Percentiles rank a stretch among this genome's conserved stretches.
These are phyloP conservation scores for Ceratocystis lukuohia DNA, from an alignment of 2,329 filamentous ascomycete species.

Conservation along the genomic window DNA sequence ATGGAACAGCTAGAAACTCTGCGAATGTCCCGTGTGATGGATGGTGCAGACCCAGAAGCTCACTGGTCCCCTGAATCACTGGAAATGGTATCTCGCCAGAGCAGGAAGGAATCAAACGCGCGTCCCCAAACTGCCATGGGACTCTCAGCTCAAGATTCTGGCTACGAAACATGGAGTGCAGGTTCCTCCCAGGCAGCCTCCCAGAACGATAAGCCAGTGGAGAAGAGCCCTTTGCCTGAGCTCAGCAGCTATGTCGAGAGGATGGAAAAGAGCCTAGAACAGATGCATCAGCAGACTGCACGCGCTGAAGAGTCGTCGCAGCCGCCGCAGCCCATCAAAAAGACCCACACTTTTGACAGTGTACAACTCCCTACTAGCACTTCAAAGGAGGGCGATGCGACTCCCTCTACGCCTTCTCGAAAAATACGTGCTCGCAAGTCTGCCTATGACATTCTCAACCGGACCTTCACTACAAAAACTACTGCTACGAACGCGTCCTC, in stretches of 20 bases:
- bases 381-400: constrained; percentile 22
- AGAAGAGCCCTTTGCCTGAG: constrained; percentile 45
- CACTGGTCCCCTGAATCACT: constrained; percentile 91
- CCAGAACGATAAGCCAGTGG: constrained; percentile 14
- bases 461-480: constrained; percentile 81
- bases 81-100: constrained; percentile 35
- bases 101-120: constrained; percentile 24
- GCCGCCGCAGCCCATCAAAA: constrained; percentile 19
- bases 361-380: constrained; percentile 47
- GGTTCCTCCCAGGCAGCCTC: constrained; percentile 34
- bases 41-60: constrained; percentile 36
- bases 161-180: constrained; percentile 43
- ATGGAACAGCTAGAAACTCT: constrained; percentile 91
- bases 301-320: background rate
- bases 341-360: constrained; percentile 33
- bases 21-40: constrained; percentile 42
- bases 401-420: constrained; percentile 19
- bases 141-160: constrained; percentile 45
- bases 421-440: constrained; percentile 55
- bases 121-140: constrained; percentile 65
- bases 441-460: constrained; percentile 65
- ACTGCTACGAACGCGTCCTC: constrained; percentile 67
- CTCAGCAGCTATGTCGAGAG: constrained; percentile 77
- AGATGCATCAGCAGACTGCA: constrained; percentile 47
- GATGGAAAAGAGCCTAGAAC: constrained; percentile 72